A percentile compares a stretch with the other conserved stretches of the same genome.
These are phyloP conservation scores for Prunus dulcis DNA, from an alignment of 306 rosid genomes.

Conservation along the genomic window DNA sequence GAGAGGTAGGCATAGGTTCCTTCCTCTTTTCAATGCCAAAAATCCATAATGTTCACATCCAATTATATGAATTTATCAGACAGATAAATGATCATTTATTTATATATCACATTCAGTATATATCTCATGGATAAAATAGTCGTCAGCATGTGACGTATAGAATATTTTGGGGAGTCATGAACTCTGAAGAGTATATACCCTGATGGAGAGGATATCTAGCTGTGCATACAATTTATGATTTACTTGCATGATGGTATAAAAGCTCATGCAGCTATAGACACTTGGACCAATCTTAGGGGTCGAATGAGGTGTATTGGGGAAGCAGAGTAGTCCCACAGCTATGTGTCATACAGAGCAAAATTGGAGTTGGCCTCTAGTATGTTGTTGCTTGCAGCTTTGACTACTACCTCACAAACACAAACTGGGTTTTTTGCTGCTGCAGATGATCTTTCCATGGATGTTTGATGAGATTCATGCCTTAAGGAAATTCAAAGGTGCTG, in stretches of 20 bases:
- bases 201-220: background rate
- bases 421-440: slow-evolving; percentile 25
- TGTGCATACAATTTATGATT: slow-evolving; percentile 2
- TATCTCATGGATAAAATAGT: background rate
- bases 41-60: background rate
- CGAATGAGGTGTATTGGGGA: background rate
- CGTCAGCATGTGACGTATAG: background rate
- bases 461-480: slow-evolving; percentile 89
- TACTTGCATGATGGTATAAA: background rate
- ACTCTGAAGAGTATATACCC: background rate
- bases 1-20: slow-evolving; percentile 59
- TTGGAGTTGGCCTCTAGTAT: background rate
- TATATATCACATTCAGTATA: background rate
- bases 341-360: background rate
- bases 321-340: background rate
- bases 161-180: background rate
- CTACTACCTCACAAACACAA: background rate
- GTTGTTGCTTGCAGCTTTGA: slow-evolving; percentile 5
- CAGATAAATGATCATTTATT: background rate
- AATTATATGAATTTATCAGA: background rate
- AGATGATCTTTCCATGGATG: slow-evolving; percentile 98
- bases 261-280: too few relatives aligned
- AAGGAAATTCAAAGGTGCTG: slow-evolving; percentile 69
- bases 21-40: background rate
- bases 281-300: background rate